Percentiles rank a stretch among this genome's conserved stretches.
Evolutionary conservation across 345 rosid genomes (phyloP).

Genomic region (Microthlaspi erraticum): DNA sequence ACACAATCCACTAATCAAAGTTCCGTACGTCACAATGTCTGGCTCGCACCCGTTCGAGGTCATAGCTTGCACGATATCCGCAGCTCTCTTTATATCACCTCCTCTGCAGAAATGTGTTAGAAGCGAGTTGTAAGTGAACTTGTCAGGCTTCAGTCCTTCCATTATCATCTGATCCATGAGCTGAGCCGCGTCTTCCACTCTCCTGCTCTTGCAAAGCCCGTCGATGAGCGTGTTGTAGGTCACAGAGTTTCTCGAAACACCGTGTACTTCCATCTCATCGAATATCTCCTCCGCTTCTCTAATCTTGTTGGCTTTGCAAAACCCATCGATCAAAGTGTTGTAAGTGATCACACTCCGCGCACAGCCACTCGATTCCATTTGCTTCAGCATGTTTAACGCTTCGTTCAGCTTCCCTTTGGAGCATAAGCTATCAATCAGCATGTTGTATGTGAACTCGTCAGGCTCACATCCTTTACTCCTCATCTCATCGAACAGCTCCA

Average conservation of each 20-base stretch:
- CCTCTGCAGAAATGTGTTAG: constrained; percentile 72
- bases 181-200: constrained; percentile 82
- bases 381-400: constrained; percentile 70
- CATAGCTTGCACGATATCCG: constrained; percentile 87
- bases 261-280: constrained; percentile 92
- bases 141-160: constrained; percentile 87
- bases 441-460: constrained; percentile 80
- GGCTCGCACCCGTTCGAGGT: constrained; percentile 78
- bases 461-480: constrained; percentile 80
- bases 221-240: constrained; percentile 91
- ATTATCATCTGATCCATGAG: constrained; percentile 94
- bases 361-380: constrained; percentile 83
- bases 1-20: constrained; percentile 81
- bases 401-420: constrained; percentile 65
- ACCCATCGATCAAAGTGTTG: constrained; percentile 86
- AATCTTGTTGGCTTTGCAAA: constrained; percentile 76
- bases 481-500: constrained; percentile 85
- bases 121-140: constrained; percentile 82
- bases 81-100: constrained; percentile 82
- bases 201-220: constrained; percentile 71
- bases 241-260: constrained; percentile 80
- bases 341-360: constrained; percentile 78
- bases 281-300: constrained; percentile 88
- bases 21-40: constrained; percentile 82
- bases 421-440: constrained; percentile 83